Evolutionary conservation across 1,284 basidiomycete species (phyloP).

Genomic region (Tilletia horrida): DNA sequence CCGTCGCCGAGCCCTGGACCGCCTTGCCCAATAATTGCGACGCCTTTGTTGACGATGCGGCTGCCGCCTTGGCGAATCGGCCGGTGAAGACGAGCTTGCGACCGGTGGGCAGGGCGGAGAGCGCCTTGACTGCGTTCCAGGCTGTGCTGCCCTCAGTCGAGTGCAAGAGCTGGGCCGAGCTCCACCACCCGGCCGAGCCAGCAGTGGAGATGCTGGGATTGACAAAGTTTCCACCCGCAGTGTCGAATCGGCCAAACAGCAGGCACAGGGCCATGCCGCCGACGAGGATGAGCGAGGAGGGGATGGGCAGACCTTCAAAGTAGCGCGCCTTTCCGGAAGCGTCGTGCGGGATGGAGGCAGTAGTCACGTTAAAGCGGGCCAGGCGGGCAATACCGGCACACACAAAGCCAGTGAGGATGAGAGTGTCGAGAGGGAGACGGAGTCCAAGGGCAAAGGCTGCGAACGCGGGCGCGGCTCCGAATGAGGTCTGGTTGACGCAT

Average conservation of each 20-base stretch:
- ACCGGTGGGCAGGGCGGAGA: slow-evolving; percentile 28
- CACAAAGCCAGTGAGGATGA: slow-evolving; percentile 82
- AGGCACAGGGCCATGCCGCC: slow-evolving; percentile 77
- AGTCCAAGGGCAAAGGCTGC: slow-evolving; percentile 88
- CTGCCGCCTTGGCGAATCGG: slow-evolving; percentile 64
- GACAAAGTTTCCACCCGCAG: slow-evolving; percentile 56
- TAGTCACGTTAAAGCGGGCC: slow-evolving; percentile 96
- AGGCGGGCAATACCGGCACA: slow-evolving; percentile 93
- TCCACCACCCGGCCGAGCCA: slow-evolving; percentile 25
- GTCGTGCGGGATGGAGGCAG: slow-evolving; percentile 88
- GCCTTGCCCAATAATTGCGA: background rate
- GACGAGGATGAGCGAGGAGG: slow-evolving; percentile 80
- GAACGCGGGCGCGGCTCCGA: slow-evolving; percentile 91
- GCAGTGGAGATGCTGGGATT: slow-evolving; percentile 14
- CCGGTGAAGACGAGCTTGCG: slow-evolving; percentile 12
- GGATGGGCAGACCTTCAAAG: slow-evolving; percentile 97
- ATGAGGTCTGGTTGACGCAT: slow-evolving; percentile 69
- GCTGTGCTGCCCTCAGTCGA: slow-evolving; percentile 28
- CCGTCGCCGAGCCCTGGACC: slow-evolving; percentile 53
- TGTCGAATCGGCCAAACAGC: slow-evolving; percentile 73
- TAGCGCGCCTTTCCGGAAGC: slow-evolving; percentile 80
- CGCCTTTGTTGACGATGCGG: slow-evolving; percentile 93
- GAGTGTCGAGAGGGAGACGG: slow-evolving; percentile 80
- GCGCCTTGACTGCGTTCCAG: slow-evolving; percentile 29
- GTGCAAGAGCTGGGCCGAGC: slow-evolving; percentile 10